Percentiles rank a stretch among this genome's conserved stretches.
These are phyloP conservation scores for Cyclotella choctawhatcheeana DNA, from an alignment of 108 stramenopile genomes.

Conservation along the genomic window DNA sequence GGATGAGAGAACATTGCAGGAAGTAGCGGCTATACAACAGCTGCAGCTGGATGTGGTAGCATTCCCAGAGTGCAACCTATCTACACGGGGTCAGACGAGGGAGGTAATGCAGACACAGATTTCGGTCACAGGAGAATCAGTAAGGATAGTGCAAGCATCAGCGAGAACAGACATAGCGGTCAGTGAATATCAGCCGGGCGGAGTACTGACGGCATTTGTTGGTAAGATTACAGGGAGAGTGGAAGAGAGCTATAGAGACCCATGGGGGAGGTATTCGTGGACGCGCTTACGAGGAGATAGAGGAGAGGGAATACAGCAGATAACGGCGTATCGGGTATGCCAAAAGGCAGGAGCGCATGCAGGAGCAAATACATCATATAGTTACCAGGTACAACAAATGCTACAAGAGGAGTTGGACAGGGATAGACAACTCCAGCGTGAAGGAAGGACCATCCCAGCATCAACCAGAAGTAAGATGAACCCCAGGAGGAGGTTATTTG, in stretches of 20 bases:
- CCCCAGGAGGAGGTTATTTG: not conserved
- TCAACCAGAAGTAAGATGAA: not conserved
- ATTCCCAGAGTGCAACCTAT: not conserved
- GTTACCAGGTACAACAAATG: not conserved
- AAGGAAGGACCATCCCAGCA: not conserved
- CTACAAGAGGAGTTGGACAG: not conserved
- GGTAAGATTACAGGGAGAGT: slow-evolving; percentile 1
- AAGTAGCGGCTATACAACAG: not conserved
- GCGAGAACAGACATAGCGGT: not conserved
- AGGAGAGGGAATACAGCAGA: slow-evolving; percentile 6
- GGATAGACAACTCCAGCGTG: not conserved
- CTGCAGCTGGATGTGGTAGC: slow-evolving; percentile 6
- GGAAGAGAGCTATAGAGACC: not conserved
- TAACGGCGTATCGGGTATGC: slow-evolving; percentile 10
- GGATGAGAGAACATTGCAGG: not conserved
- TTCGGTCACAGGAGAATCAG: not conserved
- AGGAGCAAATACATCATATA: not conserved
- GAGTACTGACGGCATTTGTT: not conserved
- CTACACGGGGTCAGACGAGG: not conserved
- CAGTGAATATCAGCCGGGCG: slow-evolving; percentile 12
- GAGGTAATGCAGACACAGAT: not conserved
- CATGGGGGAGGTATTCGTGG: slow-evolving; percentile 9
- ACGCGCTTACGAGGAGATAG: not conserved
- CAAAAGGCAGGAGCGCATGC: not conserved
- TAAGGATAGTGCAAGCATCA: not conserved